Percentiles rank a stretch among this genome's conserved stretches.
Conservation (phyloP, 169 alveolate genomes). For the Eimeria praecox region DNA sequence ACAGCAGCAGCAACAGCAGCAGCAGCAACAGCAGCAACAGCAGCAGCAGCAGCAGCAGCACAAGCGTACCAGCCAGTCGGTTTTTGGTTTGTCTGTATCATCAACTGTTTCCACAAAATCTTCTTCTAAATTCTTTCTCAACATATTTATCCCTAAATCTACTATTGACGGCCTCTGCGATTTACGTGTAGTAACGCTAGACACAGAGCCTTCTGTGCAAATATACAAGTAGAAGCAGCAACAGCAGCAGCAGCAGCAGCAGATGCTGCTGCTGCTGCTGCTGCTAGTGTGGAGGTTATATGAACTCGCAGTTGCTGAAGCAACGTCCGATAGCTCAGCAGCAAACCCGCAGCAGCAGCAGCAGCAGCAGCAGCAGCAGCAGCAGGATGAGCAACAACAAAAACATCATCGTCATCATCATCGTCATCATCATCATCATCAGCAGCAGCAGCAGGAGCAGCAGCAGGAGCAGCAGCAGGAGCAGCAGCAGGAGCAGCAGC, state of each 20-base stretch:
- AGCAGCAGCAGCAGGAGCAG: conserved; percentile 4
- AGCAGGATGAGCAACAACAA: not conserved
- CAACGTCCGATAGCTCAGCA: not conserved
- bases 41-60: not conserved
- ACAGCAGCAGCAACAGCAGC: not conserved
- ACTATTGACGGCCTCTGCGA: not conserved
- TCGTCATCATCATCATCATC: not conserved
- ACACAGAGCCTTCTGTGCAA: not conserved
- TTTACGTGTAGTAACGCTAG: not conserved
- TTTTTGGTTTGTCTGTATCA: not conserved
- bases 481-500: not conserved
- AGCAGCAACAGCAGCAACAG: not conserved
- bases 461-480: not conserved
- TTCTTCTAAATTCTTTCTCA: not conserved
- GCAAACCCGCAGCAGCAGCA: not conserved
- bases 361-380: not conserved
- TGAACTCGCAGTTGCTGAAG: no score
- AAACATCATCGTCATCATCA: no score
- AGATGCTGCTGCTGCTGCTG: not conserved
- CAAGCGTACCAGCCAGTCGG: not conserved
- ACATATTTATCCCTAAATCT: not conserved
- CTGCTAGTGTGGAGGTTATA: no score
- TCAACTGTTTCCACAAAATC: not conserved
- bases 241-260: not conserved
- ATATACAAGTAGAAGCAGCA: not conserved